Percentiles rank a stretch among this genome's conserved stretches.
Evolutionary conservation across 441 rosid genomes (phyloP).

Genomic region (Pelargonium myrrhifolium): DNA sequence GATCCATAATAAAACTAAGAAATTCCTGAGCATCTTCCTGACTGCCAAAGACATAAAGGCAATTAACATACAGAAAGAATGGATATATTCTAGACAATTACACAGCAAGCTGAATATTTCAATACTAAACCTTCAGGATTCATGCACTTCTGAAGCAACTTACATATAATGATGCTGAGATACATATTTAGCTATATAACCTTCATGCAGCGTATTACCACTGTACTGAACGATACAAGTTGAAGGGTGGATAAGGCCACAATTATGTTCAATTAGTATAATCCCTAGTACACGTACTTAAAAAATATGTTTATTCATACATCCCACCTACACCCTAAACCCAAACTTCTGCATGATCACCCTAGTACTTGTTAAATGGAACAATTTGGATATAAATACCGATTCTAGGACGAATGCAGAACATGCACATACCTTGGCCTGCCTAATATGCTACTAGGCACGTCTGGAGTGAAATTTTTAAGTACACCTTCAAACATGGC

Average conservation of each 20-base stretch:
- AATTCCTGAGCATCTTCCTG: constrained; percentile 99
- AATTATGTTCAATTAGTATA: neutral
- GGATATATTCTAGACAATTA: neutral
- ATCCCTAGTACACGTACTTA: neutral
- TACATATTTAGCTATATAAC: neutral
- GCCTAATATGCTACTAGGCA: constrained; percentile 64
- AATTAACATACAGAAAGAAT: neutral
- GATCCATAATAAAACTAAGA: constrained; percentile 81
- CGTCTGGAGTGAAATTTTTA: constrained; percentile 73
- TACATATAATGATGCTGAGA: neutral
- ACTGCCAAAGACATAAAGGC: constrained; percentile 35
- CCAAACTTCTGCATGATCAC: no score
- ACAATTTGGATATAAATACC: neutral
- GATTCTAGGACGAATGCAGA: neutral
- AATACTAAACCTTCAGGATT: neutral
- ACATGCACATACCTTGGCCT: constrained; percentile 66
- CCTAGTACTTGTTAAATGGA: neutral
- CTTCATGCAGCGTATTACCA: neutral
- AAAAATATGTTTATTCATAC: neutral
- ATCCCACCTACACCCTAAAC: neutral
- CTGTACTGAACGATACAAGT: neutral
- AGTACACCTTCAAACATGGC: constrained; percentile 84
- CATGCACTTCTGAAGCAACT: neutral
- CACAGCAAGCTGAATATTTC: neutral
- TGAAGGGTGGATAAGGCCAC: neutral